Conservation (phyloP, 2,329 filamentous ascomycete species). For the Alternaria atra region DNA sequence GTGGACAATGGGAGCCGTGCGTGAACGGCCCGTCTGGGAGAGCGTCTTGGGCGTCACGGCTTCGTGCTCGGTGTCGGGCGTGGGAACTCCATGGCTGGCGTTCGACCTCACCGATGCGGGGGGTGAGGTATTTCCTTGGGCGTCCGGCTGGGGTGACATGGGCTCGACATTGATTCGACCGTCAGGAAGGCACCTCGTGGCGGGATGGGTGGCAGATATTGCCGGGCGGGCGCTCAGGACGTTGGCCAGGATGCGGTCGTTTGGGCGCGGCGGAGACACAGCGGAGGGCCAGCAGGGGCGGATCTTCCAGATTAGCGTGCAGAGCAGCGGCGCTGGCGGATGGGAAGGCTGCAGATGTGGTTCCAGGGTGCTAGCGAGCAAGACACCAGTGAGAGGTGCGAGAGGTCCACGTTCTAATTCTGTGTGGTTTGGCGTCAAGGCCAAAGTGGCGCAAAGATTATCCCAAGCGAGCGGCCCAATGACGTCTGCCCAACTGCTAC, state of each 20-base stretch:
- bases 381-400: conserved; percentile 25
- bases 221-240: conserved; percentile 31
- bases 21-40: conserved; percentile 50
- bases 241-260: conserved; percentile 34
- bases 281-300: conserved; percentile 31
- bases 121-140: conserved; percentile 52
- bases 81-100: conserved; percentile 34
- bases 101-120: conserved; percentile 53
- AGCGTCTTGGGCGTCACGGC: conserved; percentile 46
- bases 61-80: conserved; percentile 24
- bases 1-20: conserved; percentile 47
- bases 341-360: conserved; percentile 14
- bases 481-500: conserved; percentile 30
- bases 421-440: conserved; percentile 36
- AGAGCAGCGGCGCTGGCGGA: conserved; percentile 25
- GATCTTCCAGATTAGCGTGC: conserved; percentile 19
- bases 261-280: conserved; percentile 32
- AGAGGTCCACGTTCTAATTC: conserved; percentile 42
- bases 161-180: conserved; percentile 55
- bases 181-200: conserved; percentile 42
- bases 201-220: conserved; percentile 46
- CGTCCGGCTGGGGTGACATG: conserved; percentile 53
- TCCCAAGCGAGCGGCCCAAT: conserved; percentile 37
- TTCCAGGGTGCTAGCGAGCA: conserved; percentile 23
- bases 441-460: conserved; percentile 32